Evolutionary conservation across 805 yeast genomes (phyloP).

Genomic region (Kodamaea jinghongensis): DNA sequence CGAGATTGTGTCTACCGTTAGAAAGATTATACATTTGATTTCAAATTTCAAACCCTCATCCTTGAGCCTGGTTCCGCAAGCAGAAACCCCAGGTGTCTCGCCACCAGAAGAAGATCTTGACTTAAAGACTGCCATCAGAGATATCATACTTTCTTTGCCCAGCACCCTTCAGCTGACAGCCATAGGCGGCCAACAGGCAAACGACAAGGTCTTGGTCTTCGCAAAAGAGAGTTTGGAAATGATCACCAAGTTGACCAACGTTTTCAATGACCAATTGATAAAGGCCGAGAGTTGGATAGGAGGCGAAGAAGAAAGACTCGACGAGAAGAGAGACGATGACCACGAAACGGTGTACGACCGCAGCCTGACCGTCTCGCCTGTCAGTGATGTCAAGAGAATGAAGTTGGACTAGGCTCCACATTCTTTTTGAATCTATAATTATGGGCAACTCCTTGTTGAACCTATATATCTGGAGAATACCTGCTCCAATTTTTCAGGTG

Average conservation of each 20-base stretch:
- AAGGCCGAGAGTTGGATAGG: slow-evolving; percentile 84
- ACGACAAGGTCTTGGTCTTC: slow-evolving; percentile 71
- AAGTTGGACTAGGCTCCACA: slow-evolving; percentile 5
- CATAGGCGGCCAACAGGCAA: slow-evolving; percentile 21
- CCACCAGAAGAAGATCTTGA: slow-evolving; percentile 17
- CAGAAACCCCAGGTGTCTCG: slow-evolving; percentile 3
- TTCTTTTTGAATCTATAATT: no score
- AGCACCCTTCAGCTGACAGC: slow-evolving; percentile 56
- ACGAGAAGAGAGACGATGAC: slow-evolving; percentile 1
- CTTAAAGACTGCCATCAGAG: slow-evolving; percentile 70
- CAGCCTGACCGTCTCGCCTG: background rate
- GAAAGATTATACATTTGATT: slow-evolving; percentile 80
- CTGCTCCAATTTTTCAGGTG: background rate
- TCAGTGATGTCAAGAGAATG: slow-evolving; percentile 4
- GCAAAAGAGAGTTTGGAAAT: slow-evolving; percentile 90
- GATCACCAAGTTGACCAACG: slow-evolving; percentile 77
- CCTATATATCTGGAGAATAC: background rate
- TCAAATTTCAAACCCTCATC: slow-evolving; percentile 66
- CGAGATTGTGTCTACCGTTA: slow-evolving; percentile 85
- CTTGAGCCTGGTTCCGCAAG: slow-evolving; percentile 16
- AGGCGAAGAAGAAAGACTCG: slow-evolving; percentile 27
- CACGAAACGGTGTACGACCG: slow-evolving; percentile 1
- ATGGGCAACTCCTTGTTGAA: background rate
- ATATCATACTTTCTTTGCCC: slow-evolving; percentile 74
- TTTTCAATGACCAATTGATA: slow-evolving; percentile 79